These are phyloP conservation scores for Primulina eburnea DNA, from an alignment of 257 asterid genomes.

Conservation along the genomic window DNA sequence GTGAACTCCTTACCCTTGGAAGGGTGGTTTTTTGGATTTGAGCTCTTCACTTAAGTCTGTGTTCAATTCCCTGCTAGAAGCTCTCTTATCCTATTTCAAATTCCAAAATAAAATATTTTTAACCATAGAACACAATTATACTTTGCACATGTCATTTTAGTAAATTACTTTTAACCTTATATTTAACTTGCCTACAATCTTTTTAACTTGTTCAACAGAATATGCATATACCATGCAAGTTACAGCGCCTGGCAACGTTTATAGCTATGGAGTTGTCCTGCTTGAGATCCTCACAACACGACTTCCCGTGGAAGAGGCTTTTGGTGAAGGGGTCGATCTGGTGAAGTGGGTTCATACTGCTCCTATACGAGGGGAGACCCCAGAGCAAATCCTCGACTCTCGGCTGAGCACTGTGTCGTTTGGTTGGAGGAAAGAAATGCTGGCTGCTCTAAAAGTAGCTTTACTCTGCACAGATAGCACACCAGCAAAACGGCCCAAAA, in stretches of 20 bases:
- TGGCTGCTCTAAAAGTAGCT: constrained; percentile 77
- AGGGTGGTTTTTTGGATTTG: too few species aligned
- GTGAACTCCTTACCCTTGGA: background rate
- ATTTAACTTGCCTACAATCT: background rate
- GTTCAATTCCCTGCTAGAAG: background rate
- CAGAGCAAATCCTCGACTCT: constrained; percentile 95
- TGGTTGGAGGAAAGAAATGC: constrained; percentile 95
- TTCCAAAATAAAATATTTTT: background rate
- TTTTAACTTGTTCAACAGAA: constrained; percentile 41
- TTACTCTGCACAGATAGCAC: constrained; percentile 77
- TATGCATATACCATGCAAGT: constrained; percentile 99
- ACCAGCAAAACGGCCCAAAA: constrained; percentile 93
- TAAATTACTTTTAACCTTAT: background rate
- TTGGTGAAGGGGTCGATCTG: constrained; percentile 93
- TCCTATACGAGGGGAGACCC: constrained; percentile 86
- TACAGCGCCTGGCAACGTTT: constrained; percentile 95
- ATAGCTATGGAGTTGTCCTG: constrained; percentile 91
- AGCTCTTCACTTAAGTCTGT: background rate
- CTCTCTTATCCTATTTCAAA: background rate
- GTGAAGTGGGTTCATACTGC: constrained; percentile 98
- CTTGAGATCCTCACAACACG: constrained; percentile 86
- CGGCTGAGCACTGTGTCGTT: constrained; percentile 85
- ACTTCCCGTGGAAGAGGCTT: constrained; percentile 86
- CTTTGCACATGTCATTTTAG: background rate
- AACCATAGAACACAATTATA: background rate